Conservation (phyloP, 2,329 filamentous ascomycete genomes). For the Diplodia sapinea region DNA sequence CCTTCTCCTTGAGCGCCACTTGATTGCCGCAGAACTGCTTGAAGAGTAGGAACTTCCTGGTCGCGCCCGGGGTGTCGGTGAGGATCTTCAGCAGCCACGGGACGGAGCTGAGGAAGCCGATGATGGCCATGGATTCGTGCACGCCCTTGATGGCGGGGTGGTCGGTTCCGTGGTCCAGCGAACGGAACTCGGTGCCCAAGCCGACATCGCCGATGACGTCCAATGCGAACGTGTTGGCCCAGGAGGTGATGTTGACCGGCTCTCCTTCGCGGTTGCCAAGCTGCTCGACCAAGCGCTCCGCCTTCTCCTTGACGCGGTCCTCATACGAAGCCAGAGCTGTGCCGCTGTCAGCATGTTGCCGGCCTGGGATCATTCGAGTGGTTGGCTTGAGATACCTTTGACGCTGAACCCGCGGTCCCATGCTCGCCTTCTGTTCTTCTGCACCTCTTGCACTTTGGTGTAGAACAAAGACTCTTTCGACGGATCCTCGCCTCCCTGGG, state of each 20-base stretch:
- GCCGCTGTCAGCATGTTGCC: not conserved
- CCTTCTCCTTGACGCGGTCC: constrained; percentile 42
- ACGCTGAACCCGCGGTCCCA: constrained; percentile 46
- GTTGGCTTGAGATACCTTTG: constrained; percentile 28
- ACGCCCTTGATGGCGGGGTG: constrained; percentile 45
- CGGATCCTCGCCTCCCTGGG: constrained; percentile 31
- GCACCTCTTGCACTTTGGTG: constrained; percentile 41
- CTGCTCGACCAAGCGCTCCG: constrained; percentile 38
- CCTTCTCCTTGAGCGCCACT: constrained; percentile 43
- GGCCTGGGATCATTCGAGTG: not conserved
- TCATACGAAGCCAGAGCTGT: constrained; percentile 41
- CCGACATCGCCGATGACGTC: constrained; percentile 58
- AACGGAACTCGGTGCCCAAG: constrained; percentile 50
- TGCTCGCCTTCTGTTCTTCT: constrained; percentile 40
- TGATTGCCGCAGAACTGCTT: constrained; percentile 40
- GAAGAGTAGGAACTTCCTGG: constrained; percentile 40
- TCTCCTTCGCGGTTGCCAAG: constrained; percentile 37
- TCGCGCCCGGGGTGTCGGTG: constrained; percentile 40
- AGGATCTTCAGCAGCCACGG: constrained; percentile 48
- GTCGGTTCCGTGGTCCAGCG: constrained; percentile 40
- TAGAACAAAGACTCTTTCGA: constrained; percentile 39
- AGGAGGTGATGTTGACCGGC: constrained; percentile 40
- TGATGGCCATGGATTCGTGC: constrained; percentile 44
- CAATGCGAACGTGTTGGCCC: constrained; percentile 52
- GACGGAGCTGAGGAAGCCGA: constrained; percentile 44